Evolutionary conservation across 2,329 filamentous ascomycete genomes (phyloP), one percentile per base, ranked within the genome.

Genomic region (Neonectria magnoliae): DNA sequence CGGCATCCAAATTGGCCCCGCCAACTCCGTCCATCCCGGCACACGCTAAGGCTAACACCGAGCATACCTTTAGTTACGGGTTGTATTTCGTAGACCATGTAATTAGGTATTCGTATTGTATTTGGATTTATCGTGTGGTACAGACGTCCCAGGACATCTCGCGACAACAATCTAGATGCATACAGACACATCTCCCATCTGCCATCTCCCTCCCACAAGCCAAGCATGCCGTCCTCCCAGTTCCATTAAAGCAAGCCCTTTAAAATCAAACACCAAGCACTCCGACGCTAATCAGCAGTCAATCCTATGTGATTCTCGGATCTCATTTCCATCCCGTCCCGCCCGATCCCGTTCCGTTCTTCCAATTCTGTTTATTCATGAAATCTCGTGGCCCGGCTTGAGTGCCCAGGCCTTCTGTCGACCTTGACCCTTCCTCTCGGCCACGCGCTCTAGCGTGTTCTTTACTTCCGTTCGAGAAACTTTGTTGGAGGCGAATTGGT

Each of bases 391-490:
- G 4, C 78, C 80, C n/a, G 78, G 75, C 69, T 78, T 79, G 52
- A 82, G 68, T 11, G 74, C 73, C 80, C 80, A 82, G 56, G 79
- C 76, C 67, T 81, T 82, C 29, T 67, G 60, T 18, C 77, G 73
- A 2, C 79, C 79, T 25, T 73, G 57, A 2, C 79, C 80, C 56
- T 75, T 77, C 74, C 78, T 81, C 69, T 80, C 80, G 2, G 80
- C 80, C 38, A 82, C 76, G 47, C 75, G 58, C 58, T 81, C 80
- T 29, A 82, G 65, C 1, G 80, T 81, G 31, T 81, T 81, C 75
- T 81, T 81, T 20, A 81, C 80, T 63, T 82, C 79, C 4, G 72
- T 67, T 25, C 80, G 75, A 20, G 80, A 80, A n/a, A 77, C 77
- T 16, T 66, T 71, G 47, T 20, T 76, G 77, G 45, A 7, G 20